These are phyloP conservation scores for Danielia reshetovae DNA, from an alignment of 805 yeast species.

Conservation along the genomic window DNA sequence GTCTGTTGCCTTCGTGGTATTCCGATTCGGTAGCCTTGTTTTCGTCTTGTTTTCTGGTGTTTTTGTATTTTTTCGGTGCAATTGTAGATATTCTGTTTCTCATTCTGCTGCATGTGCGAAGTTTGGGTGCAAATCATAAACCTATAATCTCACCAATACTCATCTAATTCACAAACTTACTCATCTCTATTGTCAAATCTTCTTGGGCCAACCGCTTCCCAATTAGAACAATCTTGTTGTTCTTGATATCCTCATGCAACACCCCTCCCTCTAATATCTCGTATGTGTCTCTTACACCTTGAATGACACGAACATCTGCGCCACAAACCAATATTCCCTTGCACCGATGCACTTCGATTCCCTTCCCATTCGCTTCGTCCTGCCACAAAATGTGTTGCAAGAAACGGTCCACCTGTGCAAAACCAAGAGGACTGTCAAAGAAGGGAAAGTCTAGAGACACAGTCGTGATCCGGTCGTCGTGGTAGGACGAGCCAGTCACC, in stretches of 20 bases:
- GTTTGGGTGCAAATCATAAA: not conserved
- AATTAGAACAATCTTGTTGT: slow-evolving; percentile 66
- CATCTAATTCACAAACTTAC: slow-evolving; percentile 7
- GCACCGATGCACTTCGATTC: slow-evolving; percentile 70
- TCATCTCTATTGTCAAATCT: slow-evolving; percentile 31
- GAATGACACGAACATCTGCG: slow-evolving; percentile 57
- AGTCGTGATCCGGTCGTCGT: slow-evolving; percentile 38
- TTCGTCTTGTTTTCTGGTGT: not conserved
- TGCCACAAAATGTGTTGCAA: slow-evolving; percentile 80
- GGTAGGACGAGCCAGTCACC: slow-evolving; percentile 21
- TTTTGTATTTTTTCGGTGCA: not conserved
- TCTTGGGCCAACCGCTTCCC: slow-evolving; percentile 56
- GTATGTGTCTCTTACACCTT: slow-evolving; percentile 91
- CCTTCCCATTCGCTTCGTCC: slow-evolving; percentile 34
- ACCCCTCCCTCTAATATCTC: slow-evolving; percentile 57
- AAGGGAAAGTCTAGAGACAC: slow-evolving; percentile 42
- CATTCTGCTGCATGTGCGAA: not conserved
- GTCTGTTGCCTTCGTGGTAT: too few relatives aligned
- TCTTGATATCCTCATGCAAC: slow-evolving; percentile 31
- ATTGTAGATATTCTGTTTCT: not conserved
- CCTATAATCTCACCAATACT: not conserved
- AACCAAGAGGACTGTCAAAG: slow-evolving; percentile 32
- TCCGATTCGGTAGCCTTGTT: not conserved
- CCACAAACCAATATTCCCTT: slow-evolving; percentile 64
- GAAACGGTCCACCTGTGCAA: slow-evolving; percentile 51